Evolutionary conservation across 352 stramenopile genomes (phyloP), one percentile per base, ranked within the genome.

Genomic region (Phytophthora boehmeriae): DNA sequence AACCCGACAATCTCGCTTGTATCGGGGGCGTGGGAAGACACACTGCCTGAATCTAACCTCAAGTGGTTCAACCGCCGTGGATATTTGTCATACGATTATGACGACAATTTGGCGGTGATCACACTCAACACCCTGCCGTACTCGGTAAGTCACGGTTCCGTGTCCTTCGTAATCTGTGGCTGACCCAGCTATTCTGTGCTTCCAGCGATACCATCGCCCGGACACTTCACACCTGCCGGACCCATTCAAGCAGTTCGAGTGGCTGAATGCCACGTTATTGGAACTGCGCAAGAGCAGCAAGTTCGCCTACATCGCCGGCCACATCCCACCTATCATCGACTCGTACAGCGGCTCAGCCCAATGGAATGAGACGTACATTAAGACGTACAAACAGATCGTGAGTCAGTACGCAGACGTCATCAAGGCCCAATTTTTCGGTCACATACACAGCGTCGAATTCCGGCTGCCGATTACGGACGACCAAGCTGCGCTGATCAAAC

Each of bases 371-470:
- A 61, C 75, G 55, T 98, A 97, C 68, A 86, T 97, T 19, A 59
- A 73, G 0, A 76, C 47, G 32, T 98, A 98, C 78, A 82, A 88
- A 59, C 25, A 56, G 2, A 90, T 97, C 34, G 63, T 97, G 8
- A 59, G 63, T 20, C 35, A 76, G 49, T 92, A 86, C 60, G 32
- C 74, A 0, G 66, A 81, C 19, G 67, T 90, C 43, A 73, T 97
- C 39, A 90, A 97, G 63, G 76, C 80, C 1, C 86, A 95, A 66
- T 66, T 98, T 36, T 98, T 96, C 78, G 93, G 90, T 5, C 93
- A 98, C 72, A 75, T 98, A 5, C 93, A 98, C 73, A 91, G 80
- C 16, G 76, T 97, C 61, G 93, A 98, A 75, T 96, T 97, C 62
- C 89, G 93, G 25, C 47, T 89, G 25, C 73, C 79, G 13, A 44